Evolutionary conservation across 306 rosid species (phyloP), one percentile per base, ranked within the genome.

Genomic region (Cercis canadensis): DNA sequence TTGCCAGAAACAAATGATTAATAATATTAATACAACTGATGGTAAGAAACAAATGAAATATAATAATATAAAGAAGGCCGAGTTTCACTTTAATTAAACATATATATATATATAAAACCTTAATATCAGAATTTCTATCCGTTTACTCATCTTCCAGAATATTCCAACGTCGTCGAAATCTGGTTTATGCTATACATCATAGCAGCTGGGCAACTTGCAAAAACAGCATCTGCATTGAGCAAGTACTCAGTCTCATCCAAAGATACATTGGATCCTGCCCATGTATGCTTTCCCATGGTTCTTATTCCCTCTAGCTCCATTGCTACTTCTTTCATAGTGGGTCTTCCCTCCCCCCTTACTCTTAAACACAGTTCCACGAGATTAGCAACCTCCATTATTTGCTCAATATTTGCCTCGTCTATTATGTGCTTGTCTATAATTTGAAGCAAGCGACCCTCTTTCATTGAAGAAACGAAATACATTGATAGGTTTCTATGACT

Each of bases 291-390:
- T 62, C 7, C 74, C 54, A 31, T 15, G 29, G 73, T 54, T 53
- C 67, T 47, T 18, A 83, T 33, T 32, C 86, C 74, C 18, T 87
- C 89, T 5, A 87, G 50, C 57, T 80, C 81, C 63, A 29, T 78
- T 19, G 85, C 83, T 14, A 87, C 83, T 73, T 87, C 84, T 75
- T 82, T 87, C 89, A 87, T 85, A 8, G 59, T 61, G 0, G 89
- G 92, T 5, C 92, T 81, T 18, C 85, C 89, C 61, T 82, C 86
- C 54, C 86, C 84, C 19, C 10, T 85, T 3, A 82, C 11, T 13
- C 57, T 75, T 7, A 85, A 40, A 14, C 92, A 87, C n/a, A 4
- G n/a, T 32, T 8, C 61, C 5, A 81, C 85, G 4, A 85, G 47
- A 33, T 57, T 64, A 0, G 81, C 78, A 29, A 74, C 74, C 51